Evolutionary conservation across 2,329 filamentous ascomycete genomes (phyloP), one percentile per base, ranked within the genome.

Genomic region (Parasarocladium wereldwijsianum): DNA sequence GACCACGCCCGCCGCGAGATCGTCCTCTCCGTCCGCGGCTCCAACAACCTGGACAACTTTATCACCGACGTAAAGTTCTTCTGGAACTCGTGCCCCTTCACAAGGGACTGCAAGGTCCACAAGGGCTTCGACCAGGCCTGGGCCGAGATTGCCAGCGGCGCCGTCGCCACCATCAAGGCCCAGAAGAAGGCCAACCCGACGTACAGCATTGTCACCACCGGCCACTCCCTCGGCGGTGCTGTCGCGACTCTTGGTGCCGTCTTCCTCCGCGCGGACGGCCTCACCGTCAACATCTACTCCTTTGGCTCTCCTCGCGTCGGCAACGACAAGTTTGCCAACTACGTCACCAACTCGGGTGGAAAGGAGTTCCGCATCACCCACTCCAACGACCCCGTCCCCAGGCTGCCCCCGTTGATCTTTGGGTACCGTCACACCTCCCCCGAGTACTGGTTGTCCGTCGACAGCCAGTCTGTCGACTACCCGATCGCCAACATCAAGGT

Each of bases 191-290:
- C 55, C 17, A 51, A 70, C 51, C 69, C 72, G 1, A 37, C 35
- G 27, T 76, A 64, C 54, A 47, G 47, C 26, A 44, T 79, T 44
- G 46, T 76, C 12, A 49, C 64, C n/a, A 72, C 73, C 0, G 78
- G 77, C 20, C 76, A 82, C 55, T 77, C 71, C 8, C 66, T 83
- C 4, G 77, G 77, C 27, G 77, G 59, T 16, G 74, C 74, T 6
- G 55, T 82, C 3, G 71, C 66, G 22, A 70, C 65, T 6, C 46
- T 83, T 4, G 75, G 61, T 0, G 68, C 62, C 0, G 68, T 62
- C 1, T 59, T 68, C 39, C 51, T 79, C 13, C 64, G 73, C 26
- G 46, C 47, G 5, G 43, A 46, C 8, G 69, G 64, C 24, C 50
- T 53, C 34, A 38, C 51, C 2, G 35, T 46, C 11, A 70, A 76